These are phyloP conservation scores for Tulasnella calospora DNA, from an alignment of 768 basidiomycete genomes.

Conservation along the genomic window DNA sequence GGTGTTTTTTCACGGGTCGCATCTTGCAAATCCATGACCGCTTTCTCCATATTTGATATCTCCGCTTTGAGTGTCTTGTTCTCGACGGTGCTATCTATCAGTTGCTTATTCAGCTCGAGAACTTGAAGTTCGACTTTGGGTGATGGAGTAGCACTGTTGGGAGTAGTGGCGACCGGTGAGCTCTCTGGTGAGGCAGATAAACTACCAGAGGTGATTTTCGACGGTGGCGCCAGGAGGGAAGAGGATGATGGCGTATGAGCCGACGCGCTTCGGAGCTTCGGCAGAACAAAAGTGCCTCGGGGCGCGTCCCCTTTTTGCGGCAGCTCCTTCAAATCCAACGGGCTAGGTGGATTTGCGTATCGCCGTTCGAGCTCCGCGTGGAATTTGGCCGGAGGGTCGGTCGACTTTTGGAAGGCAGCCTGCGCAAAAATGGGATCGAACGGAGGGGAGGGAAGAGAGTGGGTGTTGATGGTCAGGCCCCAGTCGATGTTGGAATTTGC, in stretches of 20 bases:
- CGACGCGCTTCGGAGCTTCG: slow-evolving; percentile 20
- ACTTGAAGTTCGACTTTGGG: slow-evolving; percentile 17
- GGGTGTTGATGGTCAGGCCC: not conserved
- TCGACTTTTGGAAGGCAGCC: slow-evolving; percentile 22
- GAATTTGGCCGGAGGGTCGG: slow-evolving; percentile 11
- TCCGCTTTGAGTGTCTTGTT: slow-evolving; percentile 20
- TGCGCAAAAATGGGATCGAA: not conserved
- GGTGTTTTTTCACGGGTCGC: not conserved
- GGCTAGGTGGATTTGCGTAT: slow-evolving; percentile 19
- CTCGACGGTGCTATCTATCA: slow-evolving; percentile 21
- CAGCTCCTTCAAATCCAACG: slow-evolving; percentile 20
- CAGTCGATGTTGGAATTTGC: slow-evolving; percentile 11
- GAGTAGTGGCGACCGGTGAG: slow-evolving; percentile 10
- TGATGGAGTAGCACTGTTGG: not conserved
- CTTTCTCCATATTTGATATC: slow-evolving; percentile 14
- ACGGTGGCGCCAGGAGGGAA: slow-evolving; percentile 13
- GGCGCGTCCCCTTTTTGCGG: not conserved
- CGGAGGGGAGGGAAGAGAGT: not conserved
- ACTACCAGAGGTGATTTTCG: slow-evolving; percentile 2
- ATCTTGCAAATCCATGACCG: slow-evolving; percentile 6
- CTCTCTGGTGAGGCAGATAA: slow-evolving; percentile 11
- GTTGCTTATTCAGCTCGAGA: slow-evolving; percentile 19
- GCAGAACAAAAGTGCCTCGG: slow-evolving; percentile 18
- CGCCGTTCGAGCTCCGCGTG: slow-evolving; percentile 23
- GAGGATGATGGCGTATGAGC: slow-evolving; percentile 14